Base-by-base conservation (phyloP, 2,329 filamentous ascomycete genomes). In the Aureobasidium pullulans region DNA sequence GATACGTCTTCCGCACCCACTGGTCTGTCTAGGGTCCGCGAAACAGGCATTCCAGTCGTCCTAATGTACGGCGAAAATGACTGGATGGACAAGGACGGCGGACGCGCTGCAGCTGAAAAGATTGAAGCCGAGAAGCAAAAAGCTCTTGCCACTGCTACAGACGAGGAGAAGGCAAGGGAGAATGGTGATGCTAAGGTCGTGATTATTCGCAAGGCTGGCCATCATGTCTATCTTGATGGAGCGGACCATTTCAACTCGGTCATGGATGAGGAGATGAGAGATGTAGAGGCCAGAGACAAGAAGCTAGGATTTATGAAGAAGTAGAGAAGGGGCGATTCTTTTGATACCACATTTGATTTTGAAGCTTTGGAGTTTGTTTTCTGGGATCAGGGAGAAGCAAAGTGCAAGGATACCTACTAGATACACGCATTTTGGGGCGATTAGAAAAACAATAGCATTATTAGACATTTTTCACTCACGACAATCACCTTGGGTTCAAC, bases 31-130 rank as follows among this genome's bases (percentile, higher is more conserved):
- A 61, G 49, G 42, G 73, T 73, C 23, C 72, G 77, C 9, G 83
- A 85, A 66, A 88, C 81, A 0, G 91, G 92, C 1, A 79, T 91
- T 52, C 93, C 94, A 0, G 79, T 97, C 34, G 82, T 97, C 8
- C 83, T 99, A 70, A 92, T 97, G 88, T 99, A 99, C 70, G 94
- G 94, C 63, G 92, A 97, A 67, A 86, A 94, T 69, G 94, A 99
- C 77, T 99, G 94, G 94, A 99, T 99, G 94, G 94, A 99, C 65
- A 86, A 94, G 8, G 84, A 85, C 0, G 94, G 92, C 31, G 94
- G 94, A 0, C 84, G 86, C 48, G 90, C 88, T 0, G 86, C 92
- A 0, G 84, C 88, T 68, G 84, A 92, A 73, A 91, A 88, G 71
- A 81, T 97, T 11, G 86, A 89, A 62, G 79, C 86, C 60, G 84